Percentiles rank a stretch among this genome's conserved stretches.
Conservation (phyloP, 805 yeast species). For the Dipodascopsis uninucleata region DNA sequence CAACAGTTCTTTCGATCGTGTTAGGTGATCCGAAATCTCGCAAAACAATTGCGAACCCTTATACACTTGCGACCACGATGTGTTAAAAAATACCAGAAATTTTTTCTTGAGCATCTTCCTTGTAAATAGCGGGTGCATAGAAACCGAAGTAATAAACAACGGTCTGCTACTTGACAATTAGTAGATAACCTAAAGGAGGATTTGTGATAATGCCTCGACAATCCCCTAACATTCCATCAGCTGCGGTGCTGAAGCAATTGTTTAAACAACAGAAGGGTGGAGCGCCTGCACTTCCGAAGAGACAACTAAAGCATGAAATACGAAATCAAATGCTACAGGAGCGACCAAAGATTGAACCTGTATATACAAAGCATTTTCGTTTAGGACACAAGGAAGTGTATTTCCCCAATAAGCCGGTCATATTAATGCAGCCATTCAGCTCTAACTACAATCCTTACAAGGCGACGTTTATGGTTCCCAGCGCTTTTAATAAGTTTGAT, state of each 20-base stretch:
- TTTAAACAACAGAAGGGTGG: constrained; percentile 17
- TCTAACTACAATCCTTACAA: constrained; percentile 62
- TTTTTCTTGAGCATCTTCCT: too few species aligned
- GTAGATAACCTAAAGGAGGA: too few species aligned
- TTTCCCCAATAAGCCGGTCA: constrained; percentile 81
- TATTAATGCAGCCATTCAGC: constrained; percentile 67
- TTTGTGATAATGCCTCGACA: constrained; percentile 10
- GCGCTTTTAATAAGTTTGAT: constrained; percentile 88
- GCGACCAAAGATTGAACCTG: constrained; percentile 10
- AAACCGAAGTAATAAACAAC: too few species aligned
- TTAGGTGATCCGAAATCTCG: too few species aligned
- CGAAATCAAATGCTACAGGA: constrained; percentile 7
- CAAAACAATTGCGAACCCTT: too few species aligned
- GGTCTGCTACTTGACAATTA: too few species aligned
- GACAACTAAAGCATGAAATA: constrained; percentile 14
- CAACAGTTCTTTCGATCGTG: too few species aligned
- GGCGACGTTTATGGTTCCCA: constrained; percentile 93
- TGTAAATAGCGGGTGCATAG: too few species aligned
- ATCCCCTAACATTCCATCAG: constrained; percentile 16
- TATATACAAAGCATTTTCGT: constrained; percentile 48
- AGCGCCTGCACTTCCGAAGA: constrained; percentile 11
- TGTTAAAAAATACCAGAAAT: too few species aligned
- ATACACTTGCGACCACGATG: too few species aligned
- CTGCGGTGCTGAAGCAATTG: constrained; percentile 15
- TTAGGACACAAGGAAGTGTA: constrained; percentile 73